These are phyloP conservation scores for Heterobasidion occidentale DNA, from an alignment of 1,284 basidiomycete species.

Conservation along the genomic window DNA sequence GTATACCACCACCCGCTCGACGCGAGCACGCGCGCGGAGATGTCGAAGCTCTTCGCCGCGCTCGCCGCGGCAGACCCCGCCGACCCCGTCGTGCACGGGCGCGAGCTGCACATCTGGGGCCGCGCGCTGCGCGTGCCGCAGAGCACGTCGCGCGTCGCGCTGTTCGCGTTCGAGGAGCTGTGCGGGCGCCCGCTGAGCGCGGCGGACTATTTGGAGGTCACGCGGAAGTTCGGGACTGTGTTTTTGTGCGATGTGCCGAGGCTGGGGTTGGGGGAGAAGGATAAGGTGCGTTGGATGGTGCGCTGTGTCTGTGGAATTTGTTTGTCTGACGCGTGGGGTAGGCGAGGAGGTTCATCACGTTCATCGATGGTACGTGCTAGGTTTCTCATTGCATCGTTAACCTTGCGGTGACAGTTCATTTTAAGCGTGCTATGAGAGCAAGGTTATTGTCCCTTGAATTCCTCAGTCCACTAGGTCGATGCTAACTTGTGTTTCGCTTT, in stretches of 20 bases:
- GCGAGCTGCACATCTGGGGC: conserved; percentile 84
- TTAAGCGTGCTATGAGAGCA: conserved; percentile 85
- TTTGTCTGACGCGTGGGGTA: conserved; percentile 16
- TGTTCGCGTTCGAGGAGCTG: conserved; percentile 83
- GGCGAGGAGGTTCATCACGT: conserved; percentile 95
- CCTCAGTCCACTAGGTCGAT: conserved; percentile 18
- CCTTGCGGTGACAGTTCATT: conserved; percentile 3
- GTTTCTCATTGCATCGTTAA: background rate
- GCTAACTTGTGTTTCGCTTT: background rate
- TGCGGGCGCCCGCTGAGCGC: conserved; percentile 90
- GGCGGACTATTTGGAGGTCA: conserved; percentile 95
- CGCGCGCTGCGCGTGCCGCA: conserved; percentile 75
- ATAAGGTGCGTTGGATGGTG: conserved; percentile 48
- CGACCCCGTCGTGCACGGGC: conserved; percentile 49
- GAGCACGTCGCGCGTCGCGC: conserved; percentile 73
- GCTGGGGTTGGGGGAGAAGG: conserved; percentile 85
- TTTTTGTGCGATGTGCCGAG: conserved; percentile 87
- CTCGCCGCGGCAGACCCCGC: conserved; percentile 51
- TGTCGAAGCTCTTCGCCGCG: conserved; percentile 79
- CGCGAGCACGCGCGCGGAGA: conserved; percentile 55
- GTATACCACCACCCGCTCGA: conserved; percentile 86
- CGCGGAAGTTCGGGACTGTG: conserved; percentile 79
- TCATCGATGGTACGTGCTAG: conserved; percentile 73
- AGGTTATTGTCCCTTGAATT: conserved; percentile 29
- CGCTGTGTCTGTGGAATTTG: background rate